phyloP scores from a whole-genome alignment of 2,329 filamentous ascomycete genomes.

The Diaporthe sp. region DNA sequence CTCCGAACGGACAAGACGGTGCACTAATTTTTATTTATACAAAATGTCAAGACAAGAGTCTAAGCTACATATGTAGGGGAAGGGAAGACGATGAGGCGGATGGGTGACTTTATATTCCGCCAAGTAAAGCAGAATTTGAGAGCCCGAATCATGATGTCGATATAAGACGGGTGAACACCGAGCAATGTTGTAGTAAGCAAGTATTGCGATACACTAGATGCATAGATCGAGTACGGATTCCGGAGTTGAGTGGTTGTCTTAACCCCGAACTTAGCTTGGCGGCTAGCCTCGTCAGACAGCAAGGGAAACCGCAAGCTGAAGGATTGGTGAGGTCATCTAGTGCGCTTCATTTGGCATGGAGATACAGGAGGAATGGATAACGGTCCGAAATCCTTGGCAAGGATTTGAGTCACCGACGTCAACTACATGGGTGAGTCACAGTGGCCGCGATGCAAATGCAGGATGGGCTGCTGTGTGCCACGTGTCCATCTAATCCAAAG shows the following conservation, averaged over 20 bases:
- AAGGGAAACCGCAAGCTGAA: neutral
- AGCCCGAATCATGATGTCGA: neutral
- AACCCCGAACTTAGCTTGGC: conserved; percentile 19
- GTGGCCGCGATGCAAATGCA: too few species aligned
- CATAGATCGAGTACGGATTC: neutral
- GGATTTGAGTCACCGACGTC: neutral
- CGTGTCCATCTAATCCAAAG: too few species aligned
- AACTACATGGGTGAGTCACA: neutral
- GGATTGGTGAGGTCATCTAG: conserved; percentile 11
- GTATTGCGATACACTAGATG: too few species aligned
- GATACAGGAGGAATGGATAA: neutral
- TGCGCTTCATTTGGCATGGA: too few species aligned
- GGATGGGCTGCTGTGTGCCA: neutral
- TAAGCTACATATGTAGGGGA: neutral
- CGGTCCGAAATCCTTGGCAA: conserved; percentile 18
- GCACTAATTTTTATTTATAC: too few species aligned
- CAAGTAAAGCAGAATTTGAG: neutral
- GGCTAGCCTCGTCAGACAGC: neutral
- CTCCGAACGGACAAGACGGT: neutral
- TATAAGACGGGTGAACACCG: neutral
- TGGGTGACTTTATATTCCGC: neutral
- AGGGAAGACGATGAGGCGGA: neutral
- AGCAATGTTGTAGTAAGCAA: neutral
- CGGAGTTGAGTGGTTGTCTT: neutral
- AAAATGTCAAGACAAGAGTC: neutral